Evolutionary conservation across 257 asterid species (phyloP), one percentile per base, ranked within the genome.

Genomic region (Penstemon barbatus): DNA sequence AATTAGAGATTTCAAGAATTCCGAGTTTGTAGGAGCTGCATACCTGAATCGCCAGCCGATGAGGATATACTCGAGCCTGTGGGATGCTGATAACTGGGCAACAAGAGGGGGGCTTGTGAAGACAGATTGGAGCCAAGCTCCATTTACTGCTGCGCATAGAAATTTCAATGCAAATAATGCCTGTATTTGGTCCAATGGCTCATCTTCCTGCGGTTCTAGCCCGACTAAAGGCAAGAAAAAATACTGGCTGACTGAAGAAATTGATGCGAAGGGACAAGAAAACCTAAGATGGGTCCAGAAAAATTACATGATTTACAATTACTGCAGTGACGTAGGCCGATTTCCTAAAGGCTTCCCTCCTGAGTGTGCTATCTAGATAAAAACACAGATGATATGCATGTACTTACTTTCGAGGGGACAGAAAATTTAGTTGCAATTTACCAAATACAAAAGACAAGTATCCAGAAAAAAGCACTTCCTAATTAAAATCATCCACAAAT

Each of bases 21-120:
- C 81, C 0, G 86, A 79, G 51, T 68, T 76, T 0, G 36, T 68
- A 0, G 84, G 84, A 1, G 86, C 81, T 45, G 33, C 85, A 0
- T 84, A 70, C 82, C 84, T 83, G 0, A 78, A 78, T 65, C 75
- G 41, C 44, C 89, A 78, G 54, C 74, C 86, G 0, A 81, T 81
- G 89, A 81, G 71, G 63, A 63, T 81, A 2, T 81, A 78, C 65
- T 81, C 83, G 0, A 84, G 84, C 74, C 69, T 81, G 33, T 25
- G 33, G 33, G 2, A 25, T 25, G 33, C 33, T 25, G 33, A 25
- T 25, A 2, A 25, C 33, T 77, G 87, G 87, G 84, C 82, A 2
- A 79, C 84, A 1, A 51, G 77, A 12, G 85, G 85, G 2, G 87
- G 87, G 3, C 75, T 56, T 0, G 57, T 82, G 41, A 82, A 82